Percentiles rank a stretch among this genome's conserved stretches.
These are phyloP conservation scores for Phytophthora multivora DNA, from an alignment of 352 stramenopile species.

Conservation along the genomic window DNA sequence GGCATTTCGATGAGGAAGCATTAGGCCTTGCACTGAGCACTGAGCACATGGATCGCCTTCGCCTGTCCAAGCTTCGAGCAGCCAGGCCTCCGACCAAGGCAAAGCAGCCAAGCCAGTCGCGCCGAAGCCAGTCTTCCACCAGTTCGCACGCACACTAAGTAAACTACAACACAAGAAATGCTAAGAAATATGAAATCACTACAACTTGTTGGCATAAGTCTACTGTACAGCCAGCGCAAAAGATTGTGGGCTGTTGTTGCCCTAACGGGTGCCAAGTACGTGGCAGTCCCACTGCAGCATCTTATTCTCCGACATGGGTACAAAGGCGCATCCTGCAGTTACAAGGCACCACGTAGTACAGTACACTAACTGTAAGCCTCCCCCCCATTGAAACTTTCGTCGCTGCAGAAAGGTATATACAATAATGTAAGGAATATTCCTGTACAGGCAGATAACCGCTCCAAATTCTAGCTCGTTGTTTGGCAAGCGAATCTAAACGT, in stretches of 20 bases:
- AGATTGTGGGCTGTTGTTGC: background rate
- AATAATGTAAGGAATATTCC: too few relatives aligned
- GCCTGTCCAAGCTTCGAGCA: conserved; percentile 2
- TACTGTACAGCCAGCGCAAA: background rate
- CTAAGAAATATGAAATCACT: conserved; percentile 21
- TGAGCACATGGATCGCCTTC: background rate
- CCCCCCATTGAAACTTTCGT: background rate
- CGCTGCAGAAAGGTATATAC: background rate
- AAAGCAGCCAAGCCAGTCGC: conserved; percentile 19
- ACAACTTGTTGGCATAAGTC: background rate
- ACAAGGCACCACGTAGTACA: background rate
- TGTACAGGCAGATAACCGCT: too few relatives aligned
- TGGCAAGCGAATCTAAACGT: background rate
- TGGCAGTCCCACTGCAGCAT: conserved; percentile 26
- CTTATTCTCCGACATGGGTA: conserved; percentile 26
- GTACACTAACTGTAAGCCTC: background rate
- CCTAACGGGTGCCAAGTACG: conserved; percentile 12
- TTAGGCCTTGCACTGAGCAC: conserved; percentile 1
- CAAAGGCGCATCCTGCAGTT: conserved; percentile 8
- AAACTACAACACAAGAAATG: conserved; percentile 30
- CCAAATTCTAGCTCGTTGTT: too few relatives aligned
- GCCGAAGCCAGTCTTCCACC: conserved; percentile 9
- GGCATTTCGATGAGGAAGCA: conserved; percentile 1
- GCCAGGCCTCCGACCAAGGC: conserved; percentile 7
- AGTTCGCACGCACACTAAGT: conserved; percentile 10